A percentile compares a stretch with the other conserved stretches of the same genome.
These are phyloP conservation scores for Madurella mycetomatis DNA, from an alignment of 2,329 filamentous ascomycete species.

Conservation along the genomic window DNA sequence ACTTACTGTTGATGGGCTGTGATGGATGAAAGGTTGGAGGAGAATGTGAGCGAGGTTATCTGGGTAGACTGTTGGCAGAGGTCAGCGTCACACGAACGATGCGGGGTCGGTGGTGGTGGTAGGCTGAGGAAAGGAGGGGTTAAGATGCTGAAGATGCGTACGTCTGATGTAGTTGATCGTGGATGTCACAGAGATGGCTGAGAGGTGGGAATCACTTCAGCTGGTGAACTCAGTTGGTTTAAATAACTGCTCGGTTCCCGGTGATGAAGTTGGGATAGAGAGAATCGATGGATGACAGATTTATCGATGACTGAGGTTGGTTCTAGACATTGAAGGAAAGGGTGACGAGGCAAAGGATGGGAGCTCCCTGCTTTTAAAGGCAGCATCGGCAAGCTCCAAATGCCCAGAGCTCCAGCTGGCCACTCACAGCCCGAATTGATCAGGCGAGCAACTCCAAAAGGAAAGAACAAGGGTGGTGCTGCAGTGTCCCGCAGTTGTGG, in stretches of 20 bases:
- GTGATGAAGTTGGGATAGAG: conserved; percentile 11
- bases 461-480: conserved; percentile 21
- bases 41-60: conserved; percentile 1
- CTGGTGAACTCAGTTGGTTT: neutral
- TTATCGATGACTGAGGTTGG: conserved; percentile 12
- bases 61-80: conserved; percentile 2
- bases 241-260: neutral
- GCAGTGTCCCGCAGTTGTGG: conserved; percentile 9
- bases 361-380: conserved; percentile 23
- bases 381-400: conserved; percentile 7
- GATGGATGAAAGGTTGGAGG: neutral
- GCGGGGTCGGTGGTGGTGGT: conserved; percentile 6
- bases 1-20: conserved; percentile 26
- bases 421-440: conserved; percentile 22
- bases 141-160: neutral
- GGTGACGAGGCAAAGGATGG: conserved; percentile 15
- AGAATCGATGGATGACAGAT: conserved; percentile 1
- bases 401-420: conserved; percentile 7
- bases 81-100: conserved; percentile 14
- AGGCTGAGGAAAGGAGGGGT: neutral
- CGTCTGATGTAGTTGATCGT: neutral
- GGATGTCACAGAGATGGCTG: conserved; percentile 1
- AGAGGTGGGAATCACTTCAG: neutral
- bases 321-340: conserved; percentile 11
- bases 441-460: conserved; percentile 27